Conservation (phyloP, 2,329 filamentous ascomycete species). For the Fusarium sp. region DNA sequence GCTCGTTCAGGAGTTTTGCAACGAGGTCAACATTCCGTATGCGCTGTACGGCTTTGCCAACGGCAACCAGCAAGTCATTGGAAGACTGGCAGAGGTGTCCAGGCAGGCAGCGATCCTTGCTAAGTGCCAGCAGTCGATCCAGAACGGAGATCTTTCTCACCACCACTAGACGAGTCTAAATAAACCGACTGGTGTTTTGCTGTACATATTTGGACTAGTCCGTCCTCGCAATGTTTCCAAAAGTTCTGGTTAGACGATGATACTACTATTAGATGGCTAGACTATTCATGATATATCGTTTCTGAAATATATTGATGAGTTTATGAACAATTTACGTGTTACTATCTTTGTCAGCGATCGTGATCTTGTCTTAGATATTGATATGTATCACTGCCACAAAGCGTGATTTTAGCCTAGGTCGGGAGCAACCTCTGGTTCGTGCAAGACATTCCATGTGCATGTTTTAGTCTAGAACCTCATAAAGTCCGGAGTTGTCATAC, state of each 20-base stretch:
- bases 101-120: conserved; percentile 83
- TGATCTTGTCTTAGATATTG: conserved; percentile 16
- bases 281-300: conserved; percentile 1
- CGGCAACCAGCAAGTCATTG: conserved; percentile 85
- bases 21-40: conserved; percentile 87
- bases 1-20: conserved; percentile 85
- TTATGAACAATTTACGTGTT: conserved; percentile 6
- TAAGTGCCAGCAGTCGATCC: conserved; percentile 76
- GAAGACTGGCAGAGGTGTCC: conserved; percentile 82
- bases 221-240: neutral
- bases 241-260: conserved; percentile 4
- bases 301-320: conserved; percentile 25
- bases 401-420: conserved; percentile 11
- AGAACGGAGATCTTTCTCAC: conserved; percentile 50
- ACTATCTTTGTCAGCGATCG: conserved; percentile 10
- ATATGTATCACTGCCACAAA: conserved; percentile 6
- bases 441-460: conserved; percentile 13
- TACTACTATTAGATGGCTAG: conserved; percentile 6
- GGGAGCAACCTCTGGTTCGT: conserved; percentile 23
- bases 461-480: conserved; percentile 19
- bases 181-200: neutral
- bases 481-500: conserved; percentile 35
- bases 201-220: conserved; percentile 31
- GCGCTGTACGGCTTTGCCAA: conserved; percentile 88
- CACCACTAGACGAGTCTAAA: conserved; percentile 29